Conservation (phyloP, 257 asterid species). For the Ballota nigra region DNA sequence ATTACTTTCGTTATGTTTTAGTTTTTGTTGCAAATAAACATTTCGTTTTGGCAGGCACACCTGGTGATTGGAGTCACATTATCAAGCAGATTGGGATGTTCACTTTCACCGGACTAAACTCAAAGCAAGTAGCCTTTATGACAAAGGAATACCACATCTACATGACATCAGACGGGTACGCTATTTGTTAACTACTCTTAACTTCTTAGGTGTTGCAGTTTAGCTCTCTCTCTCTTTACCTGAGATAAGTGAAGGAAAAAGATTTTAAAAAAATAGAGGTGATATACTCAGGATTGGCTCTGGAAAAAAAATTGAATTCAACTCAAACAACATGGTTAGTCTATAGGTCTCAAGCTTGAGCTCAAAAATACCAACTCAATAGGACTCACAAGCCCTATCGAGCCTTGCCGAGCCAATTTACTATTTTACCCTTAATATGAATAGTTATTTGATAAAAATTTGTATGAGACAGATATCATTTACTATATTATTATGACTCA, state of each 20-base stretch:
- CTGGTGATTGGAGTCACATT: slow-evolving; percentile 99
- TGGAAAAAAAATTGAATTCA: background rate
- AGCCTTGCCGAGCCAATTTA: background rate
- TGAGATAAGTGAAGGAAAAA: background rate
- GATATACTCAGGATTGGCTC: background rate
- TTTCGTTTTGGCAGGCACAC: slow-evolving; percentile 64
- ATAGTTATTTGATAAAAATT: background rate
- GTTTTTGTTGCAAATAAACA: background rate
- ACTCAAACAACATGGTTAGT: background rate
- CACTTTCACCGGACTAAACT: slow-evolving; percentile 87
- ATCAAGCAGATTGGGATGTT: slow-evolving; percentile 99
- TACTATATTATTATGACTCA: too few relatives aligned
- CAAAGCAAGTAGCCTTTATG: slow-evolving; percentile 84
- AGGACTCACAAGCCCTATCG: background rate
- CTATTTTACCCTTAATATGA: background rate
- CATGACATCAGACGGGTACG: slow-evolving; percentile 97
- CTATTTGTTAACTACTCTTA: background rate
- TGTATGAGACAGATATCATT: too few relatives aligned
- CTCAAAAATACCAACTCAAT: background rate
- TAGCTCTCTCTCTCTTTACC: background rate
- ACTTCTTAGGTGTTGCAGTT: background rate
- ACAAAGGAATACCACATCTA: slow-evolving; percentile 87
- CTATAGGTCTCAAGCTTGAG: background rate
- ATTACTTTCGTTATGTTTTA: background rate
- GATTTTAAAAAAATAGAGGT: background rate